Evolutionary conservation across 2,329 filamentous ascomycete species (phyloP).

Genomic region (Penicillium hesseltinei): DNA sequence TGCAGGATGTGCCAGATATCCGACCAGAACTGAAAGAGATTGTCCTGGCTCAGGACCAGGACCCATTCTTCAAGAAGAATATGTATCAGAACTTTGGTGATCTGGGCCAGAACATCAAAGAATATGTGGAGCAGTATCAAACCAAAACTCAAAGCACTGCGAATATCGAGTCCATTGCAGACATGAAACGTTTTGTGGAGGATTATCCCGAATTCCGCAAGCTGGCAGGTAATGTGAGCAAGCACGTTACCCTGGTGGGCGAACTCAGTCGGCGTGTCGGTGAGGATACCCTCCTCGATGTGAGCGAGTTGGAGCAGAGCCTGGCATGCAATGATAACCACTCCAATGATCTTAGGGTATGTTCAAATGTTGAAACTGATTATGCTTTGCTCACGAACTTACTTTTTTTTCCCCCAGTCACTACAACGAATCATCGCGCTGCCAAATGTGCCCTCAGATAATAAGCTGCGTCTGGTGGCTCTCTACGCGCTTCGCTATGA

Average conservation of each 20-base stretch:
- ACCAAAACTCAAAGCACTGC: constrained; percentile 95
- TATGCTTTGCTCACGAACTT: constrained; percentile 3
- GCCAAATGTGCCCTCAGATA: constrained; percentile 71
- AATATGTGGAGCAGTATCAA: constrained; percentile 98
- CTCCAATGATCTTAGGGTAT: constrained; percentile 80
- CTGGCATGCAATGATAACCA: constrained; percentile 97
- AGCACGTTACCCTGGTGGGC: constrained; percentile 93
- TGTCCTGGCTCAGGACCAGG: constrained; percentile 92
- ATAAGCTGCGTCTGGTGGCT: constrained; percentile 85
- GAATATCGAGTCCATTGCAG: constrained; percentile 93
- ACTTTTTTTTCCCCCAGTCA: constrained; percentile 50
- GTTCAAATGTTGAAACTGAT: constrained; percentile 13
- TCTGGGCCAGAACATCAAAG: constrained; percentile 91
- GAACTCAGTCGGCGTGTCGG: constrained; percentile 87
- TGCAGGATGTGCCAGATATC: constrained; percentile 79
- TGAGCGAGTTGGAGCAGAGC: constrained; percentile 95
- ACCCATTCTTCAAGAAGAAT: constrained; percentile 98
- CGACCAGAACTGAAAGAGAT: constrained; percentile 88
- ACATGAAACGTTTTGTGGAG: constrained; percentile 99
- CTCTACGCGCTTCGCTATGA: constrained; percentile 94
- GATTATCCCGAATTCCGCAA: constrained; percentile 98
- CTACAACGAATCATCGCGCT: constrained; percentile 84
- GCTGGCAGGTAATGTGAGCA: constrained; percentile 95
- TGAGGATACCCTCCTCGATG: constrained; percentile 83
- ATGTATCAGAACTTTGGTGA: constrained; percentile 99